Conservation (phyloP, 164 flowering plant species). For the Liquidambar formosana region DNA sequence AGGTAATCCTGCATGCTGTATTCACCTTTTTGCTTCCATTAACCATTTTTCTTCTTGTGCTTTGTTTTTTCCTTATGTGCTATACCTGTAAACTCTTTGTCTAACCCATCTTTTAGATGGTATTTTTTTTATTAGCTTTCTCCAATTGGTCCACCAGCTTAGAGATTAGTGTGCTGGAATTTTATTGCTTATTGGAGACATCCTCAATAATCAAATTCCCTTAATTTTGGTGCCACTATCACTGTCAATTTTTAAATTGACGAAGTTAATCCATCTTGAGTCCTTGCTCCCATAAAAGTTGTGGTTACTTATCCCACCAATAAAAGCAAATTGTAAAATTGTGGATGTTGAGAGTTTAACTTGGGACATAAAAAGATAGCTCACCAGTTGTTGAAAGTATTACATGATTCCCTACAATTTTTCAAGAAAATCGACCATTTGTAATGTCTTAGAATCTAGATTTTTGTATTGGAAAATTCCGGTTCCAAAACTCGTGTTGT, state of each 20-base stretch:
- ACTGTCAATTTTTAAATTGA: background rate
- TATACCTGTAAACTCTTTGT: constrained; percentile 7
- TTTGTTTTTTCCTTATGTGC: background rate
- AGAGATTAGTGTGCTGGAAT: background rate
- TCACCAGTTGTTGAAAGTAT: background rate
- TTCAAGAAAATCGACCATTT: no score
- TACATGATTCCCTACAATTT: no score
- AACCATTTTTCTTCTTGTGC: background rate
- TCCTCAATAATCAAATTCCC: background rate
- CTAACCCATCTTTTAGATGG: no score
- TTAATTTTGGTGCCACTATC: background rate
- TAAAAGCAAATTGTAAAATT: background rate
- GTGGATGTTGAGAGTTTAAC: background rate
- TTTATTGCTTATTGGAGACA: background rate
- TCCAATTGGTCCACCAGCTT: background rate
- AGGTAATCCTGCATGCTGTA: constrained; percentile 42
- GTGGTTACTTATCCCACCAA: background rate
- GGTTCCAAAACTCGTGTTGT: no score
- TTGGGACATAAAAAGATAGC: background rate
- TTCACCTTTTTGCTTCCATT: background rate
- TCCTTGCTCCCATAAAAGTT: background rate
- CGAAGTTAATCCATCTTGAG: background rate
- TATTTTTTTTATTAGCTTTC: no score
- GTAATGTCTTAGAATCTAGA: no score
- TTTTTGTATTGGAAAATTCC: no score